phyloP scores from a whole-genome alignment of 768 basidiomycete genomes.

The Suillus fuscotomentosus region DNA sequence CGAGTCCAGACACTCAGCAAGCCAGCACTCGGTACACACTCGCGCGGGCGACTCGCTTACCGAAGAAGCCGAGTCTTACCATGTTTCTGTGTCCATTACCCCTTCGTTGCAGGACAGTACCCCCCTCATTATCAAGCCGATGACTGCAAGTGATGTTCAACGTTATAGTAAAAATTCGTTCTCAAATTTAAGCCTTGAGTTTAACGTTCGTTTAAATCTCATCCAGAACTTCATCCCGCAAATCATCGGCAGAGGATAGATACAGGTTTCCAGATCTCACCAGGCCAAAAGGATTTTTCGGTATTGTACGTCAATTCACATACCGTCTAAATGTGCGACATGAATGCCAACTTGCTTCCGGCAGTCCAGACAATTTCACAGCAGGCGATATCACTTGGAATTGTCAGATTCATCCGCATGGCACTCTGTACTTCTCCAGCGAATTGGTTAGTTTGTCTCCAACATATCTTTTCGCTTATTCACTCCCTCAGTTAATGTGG shows the following conservation, averaged over 20 bases:
- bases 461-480: background rate
- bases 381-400: background rate
- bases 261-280: background rate
- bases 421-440: background rate
- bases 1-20: background rate
- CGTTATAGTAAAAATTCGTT: background rate
- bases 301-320: background rate
- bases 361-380: background rate
- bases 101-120: background rate
- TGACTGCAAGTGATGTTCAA: no score
- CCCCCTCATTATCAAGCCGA: no score
- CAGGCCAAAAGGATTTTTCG: background rate
- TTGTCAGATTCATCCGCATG: background rate
- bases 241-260: background rate
- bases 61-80: background rate
- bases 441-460: background rate
- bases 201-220: no score
- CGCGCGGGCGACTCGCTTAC: background rate
- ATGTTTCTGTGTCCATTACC: background rate
- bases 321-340: no score
- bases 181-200: background rate
- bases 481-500: background rate
- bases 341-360: background rate
- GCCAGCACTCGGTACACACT: background rate
- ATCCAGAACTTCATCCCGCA: no score